A percentile compares a stretch with the other conserved stretches of the same genome.
Conservation (phyloP, 2,329 filamentous ascomycete genomes). For the Drechslerella coelobrocha region DNA sequence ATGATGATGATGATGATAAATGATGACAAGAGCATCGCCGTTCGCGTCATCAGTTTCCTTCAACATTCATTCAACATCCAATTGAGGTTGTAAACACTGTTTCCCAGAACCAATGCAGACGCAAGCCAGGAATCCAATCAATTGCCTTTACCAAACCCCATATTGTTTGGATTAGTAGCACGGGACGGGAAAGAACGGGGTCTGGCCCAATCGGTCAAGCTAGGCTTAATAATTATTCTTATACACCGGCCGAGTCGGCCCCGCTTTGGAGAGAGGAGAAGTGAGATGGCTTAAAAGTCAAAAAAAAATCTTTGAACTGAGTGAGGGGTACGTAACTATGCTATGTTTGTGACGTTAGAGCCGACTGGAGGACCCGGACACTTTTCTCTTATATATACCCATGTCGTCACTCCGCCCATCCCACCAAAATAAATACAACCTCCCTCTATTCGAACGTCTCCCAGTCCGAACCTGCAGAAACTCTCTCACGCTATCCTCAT, state of each 20-base stretch:
- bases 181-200: no score
- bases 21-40: no score
- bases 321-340: conserved; percentile 46
- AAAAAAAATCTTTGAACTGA: conserved; percentile 33
- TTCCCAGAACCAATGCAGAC: no score
- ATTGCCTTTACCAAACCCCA: no score
- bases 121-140: no score
- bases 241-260: conserved; percentile 15
- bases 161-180: no score
- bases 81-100: no score
- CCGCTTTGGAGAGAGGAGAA: conserved; percentile 22
- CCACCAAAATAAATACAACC: neutral
- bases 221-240: conserved; percentile 45
- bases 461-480: conserved; percentile 35
- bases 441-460: conserved; percentile 7
- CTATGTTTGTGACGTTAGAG: neutral
- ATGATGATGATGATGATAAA: no score
- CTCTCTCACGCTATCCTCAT: conserved; percentile 28
- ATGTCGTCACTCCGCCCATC: conserved; percentile 46
- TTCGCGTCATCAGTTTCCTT: no score
- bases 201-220: conserved; percentile 33
- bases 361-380: neutral
- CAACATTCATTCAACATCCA: no score
- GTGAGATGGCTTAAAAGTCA: neutral
- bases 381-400: conserved; percentile 49